Evolutionary conservation across 306 rosid species (phyloP).

Genomic region (Arachis stenosperma): DNA sequence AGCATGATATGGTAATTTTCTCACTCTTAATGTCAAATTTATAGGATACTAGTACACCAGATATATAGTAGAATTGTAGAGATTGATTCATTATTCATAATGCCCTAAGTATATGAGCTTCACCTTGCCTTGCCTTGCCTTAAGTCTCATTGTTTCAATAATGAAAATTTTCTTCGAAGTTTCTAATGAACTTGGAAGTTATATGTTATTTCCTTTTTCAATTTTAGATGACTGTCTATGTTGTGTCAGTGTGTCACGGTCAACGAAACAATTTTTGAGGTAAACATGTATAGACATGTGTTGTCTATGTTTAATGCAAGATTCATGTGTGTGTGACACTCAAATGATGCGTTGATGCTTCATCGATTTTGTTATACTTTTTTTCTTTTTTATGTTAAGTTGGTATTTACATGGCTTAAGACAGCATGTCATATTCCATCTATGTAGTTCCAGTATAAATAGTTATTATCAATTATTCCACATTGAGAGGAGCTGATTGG

Average conservation of each 20-base stretch:
- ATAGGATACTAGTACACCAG: not conserved
- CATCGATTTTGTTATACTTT: not conserved
- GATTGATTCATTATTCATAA: not conserved
- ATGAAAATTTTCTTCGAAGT: not conserved
- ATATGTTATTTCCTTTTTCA: not conserved
- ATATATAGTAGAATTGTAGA: no score
- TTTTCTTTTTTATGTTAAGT: not conserved
- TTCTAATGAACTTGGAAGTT: not conserved
- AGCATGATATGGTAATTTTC: slow-evolving; percentile 81
- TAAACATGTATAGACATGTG: not conserved
- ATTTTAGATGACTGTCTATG: not conserved
- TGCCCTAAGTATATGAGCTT: not conserved
- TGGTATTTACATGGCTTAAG: not conserved
- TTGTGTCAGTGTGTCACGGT: not conserved
- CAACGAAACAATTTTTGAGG: no score
- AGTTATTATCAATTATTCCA: no score
- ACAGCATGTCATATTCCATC: not conserved
- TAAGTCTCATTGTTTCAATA: no score
- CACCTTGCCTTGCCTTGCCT: not conserved
- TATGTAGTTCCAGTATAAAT: not conserved
- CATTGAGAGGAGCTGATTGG: no score
- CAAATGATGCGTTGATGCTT: not conserved
- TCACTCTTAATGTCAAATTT: no score
- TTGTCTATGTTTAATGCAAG: not conserved
- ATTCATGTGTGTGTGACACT: not conserved